phyloP scores from a whole-genome alignment of 768 basidiomycete species.

The Hericium erinaceus region DNA sequence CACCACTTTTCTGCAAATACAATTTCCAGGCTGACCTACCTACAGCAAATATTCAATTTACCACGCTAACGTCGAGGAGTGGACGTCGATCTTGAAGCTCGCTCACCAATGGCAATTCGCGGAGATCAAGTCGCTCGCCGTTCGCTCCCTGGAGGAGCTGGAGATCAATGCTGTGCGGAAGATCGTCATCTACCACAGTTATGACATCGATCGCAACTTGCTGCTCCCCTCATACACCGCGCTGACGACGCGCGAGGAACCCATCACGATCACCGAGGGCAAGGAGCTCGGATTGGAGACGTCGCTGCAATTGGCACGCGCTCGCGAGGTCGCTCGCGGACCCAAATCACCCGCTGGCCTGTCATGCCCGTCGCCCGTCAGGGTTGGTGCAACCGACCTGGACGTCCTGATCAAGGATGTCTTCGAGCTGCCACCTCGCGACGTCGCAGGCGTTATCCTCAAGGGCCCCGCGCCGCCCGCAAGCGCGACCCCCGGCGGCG shows the following conservation, averaged over 20 bases:
- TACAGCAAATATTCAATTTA: conserved; percentile 49
- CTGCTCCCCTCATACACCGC: conserved; percentile 45
- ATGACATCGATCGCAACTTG: conserved; percentile 36
- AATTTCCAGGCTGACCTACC: not conserved
- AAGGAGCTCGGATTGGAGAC: conserved; percentile 48
- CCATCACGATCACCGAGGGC: conserved; percentile 46
- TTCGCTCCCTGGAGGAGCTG: conserved; percentile 42
- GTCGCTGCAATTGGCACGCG: conserved; percentile 38
- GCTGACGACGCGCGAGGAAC: conserved; percentile 40
- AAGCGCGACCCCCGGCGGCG: conserved; percentile 7
- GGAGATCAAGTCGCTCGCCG: conserved; percentile 39
- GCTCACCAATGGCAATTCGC: conserved; percentile 47
- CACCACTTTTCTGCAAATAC: conserved; percentile 21
- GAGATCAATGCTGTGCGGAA: conserved; percentile 39
- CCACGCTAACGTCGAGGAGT: conserved; percentile 36
- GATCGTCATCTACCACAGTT: conserved; percentile 46
- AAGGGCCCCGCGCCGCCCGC: conserved; percentile 7
- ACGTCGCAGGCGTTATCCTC: not conserved
- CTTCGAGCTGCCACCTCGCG: conserved; percentile 3
- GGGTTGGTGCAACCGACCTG: not conserved
- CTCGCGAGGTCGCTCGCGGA: conserved; percentile 34
- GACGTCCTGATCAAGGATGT: conserved; percentile 9
- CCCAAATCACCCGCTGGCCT: not conserved
- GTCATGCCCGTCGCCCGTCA: not conserved
- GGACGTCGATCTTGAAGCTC: conserved; percentile 45